phyloP scores from a whole-genome alignment of 352 stramenopile species.

The Phytophthora crassamura region DNA sequence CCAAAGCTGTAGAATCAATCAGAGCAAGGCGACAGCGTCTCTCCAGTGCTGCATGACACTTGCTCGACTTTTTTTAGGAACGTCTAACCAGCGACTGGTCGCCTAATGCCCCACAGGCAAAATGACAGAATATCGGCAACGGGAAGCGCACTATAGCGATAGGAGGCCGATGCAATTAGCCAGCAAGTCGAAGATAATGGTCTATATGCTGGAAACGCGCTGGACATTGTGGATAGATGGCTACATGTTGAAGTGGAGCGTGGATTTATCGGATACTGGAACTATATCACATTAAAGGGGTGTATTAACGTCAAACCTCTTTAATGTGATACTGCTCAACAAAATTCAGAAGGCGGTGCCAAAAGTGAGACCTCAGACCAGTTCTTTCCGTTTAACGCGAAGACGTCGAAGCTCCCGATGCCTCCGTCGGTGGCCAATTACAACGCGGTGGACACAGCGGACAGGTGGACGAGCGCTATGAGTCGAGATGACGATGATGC shows the following conservation, averaged over 20 bases:
- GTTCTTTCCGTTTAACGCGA: slow-evolving; percentile 1
- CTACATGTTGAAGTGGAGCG: slow-evolving; percentile 3
- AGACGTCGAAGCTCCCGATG: slow-evolving; percentile 5
- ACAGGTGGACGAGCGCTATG: slow-evolving; percentile 21
- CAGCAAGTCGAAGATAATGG: too few species aligned
- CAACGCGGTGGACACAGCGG: slow-evolving; percentile 19
- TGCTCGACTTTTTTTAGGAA: too few species aligned
- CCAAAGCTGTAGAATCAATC: too few species aligned
- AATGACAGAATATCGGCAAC: not conserved
- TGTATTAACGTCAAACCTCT: not conserved
- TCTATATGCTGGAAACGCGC: too few species aligned
- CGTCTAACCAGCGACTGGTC: not conserved
- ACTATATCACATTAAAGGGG: not conserved
- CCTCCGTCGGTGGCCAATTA: slow-evolving; percentile 32
- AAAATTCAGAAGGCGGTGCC: too few species aligned
- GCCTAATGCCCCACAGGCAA: not conserved
- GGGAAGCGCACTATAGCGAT: too few species aligned
- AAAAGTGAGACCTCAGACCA: not conserved
- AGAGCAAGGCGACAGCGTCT: too few species aligned
- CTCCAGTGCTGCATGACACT: too few species aligned
- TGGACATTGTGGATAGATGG: not conserved
- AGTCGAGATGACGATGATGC: not conserved
- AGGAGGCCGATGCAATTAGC: too few species aligned
- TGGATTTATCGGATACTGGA: not conserved
- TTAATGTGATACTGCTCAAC: too few species aligned